These are phyloP conservation scores for Anthracocystis walkeri DNA, from an alignment of 1,284 basidiomycete species.

Conservation along the genomic window DNA sequence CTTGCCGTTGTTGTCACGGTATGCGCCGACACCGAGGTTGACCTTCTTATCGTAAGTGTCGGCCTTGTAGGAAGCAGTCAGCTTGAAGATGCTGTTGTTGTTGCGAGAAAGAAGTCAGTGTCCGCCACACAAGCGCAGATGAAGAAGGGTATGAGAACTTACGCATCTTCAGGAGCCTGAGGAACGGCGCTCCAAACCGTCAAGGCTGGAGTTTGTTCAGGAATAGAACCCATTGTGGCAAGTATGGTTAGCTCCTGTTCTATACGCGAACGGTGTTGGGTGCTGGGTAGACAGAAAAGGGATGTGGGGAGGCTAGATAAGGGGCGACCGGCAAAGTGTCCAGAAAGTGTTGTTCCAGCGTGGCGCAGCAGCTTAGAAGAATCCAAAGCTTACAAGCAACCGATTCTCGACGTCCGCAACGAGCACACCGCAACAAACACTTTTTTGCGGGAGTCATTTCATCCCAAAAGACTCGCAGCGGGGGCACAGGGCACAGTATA, in stretches of 20 bases:
- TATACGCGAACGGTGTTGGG: slow-evolving; percentile 1
- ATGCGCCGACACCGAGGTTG: slow-evolving; percentile 79
- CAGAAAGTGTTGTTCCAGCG: slow-evolving; percentile 1
- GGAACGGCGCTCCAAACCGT: slow-evolving; percentile 55
- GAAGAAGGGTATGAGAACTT: slow-evolving; percentile 19
- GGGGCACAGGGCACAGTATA: not conserved
- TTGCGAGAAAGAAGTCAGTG: not conserved
- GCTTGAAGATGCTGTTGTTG: slow-evolving; percentile 79
- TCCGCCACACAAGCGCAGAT: not conserved
- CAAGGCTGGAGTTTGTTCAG: slow-evolving; percentile 42
- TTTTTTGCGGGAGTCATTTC: not conserved
- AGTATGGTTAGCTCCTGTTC: slow-evolving; percentile 19
- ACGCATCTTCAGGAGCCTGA: slow-evolving; percentile 62
- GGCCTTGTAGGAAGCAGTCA: slow-evolving; percentile 87
- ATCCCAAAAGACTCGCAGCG: slow-evolving; percentile 2
- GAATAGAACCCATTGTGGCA: slow-evolving; percentile 35
- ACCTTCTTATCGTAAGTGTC: slow-evolving; percentile 85
- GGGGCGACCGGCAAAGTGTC: not conserved
- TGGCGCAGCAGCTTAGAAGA: slow-evolving; percentile 11
- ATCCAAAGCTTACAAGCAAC: slow-evolving; percentile 6
- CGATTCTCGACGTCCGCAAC: not conserved
- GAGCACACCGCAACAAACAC: not conserved
- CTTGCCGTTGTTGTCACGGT: slow-evolving; percentile 71
- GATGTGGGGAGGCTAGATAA: slow-evolving; percentile 7
- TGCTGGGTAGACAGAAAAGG: not conserved